A percentile compares a stretch with the other conserved stretches of the same genome.
These are phyloP conservation scores for Abortiporus biennis DNA, from an alignment of 1,284 basidiomycete species.

Conservation along the genomic window DNA sequence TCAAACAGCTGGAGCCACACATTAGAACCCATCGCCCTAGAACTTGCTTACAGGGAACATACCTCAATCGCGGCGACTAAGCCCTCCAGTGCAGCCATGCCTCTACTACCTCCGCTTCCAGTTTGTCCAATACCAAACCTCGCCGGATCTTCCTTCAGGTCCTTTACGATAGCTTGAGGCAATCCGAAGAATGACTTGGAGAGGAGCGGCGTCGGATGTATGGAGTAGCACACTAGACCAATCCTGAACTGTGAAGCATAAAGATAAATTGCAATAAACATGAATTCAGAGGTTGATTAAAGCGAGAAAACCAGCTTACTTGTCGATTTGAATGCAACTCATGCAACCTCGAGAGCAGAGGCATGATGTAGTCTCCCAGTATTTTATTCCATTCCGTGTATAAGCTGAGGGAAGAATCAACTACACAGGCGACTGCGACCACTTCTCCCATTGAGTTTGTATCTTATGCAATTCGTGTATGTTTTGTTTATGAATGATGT, in stretches of 20 bases:
- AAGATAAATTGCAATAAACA: neutral
- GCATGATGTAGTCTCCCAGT: conserved; percentile 42
- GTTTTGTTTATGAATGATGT: no score
- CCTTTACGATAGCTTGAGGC: conserved; percentile 30
- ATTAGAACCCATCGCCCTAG: neutral
- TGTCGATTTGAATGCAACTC: conserved; percentile 33
- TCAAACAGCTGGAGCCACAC: conserved; percentile 47
- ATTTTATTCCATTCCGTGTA: conserved; percentile 47
- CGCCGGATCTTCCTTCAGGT: conserved; percentile 40
- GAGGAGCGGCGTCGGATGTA: conserved; percentile 46
- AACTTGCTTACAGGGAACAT: conserved; percentile 11
- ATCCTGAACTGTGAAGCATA: conserved; percentile 37
- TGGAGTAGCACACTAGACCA: conserved; percentile 52
- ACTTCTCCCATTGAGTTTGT: no score
- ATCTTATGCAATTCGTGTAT: no score
- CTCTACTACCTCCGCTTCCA: conserved; percentile 38
- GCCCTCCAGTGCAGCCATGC: conserved; percentile 67
- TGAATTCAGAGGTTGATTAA: neutral
- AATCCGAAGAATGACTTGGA: conserved; percentile 50
- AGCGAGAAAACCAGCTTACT: conserved; percentile 23
- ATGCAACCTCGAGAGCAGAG: conserved; percentile 45
- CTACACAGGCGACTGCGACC: conserved; percentile 50
- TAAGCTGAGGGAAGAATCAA: conserved; percentile 57
- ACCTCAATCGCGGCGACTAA: conserved; percentile 70
- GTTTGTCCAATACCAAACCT: conserved; percentile 53